Evolutionary conservation across 495 filamentous ascomycete species (phyloP).

Genomic region (Friedmanniomyces simplex): DNA sequence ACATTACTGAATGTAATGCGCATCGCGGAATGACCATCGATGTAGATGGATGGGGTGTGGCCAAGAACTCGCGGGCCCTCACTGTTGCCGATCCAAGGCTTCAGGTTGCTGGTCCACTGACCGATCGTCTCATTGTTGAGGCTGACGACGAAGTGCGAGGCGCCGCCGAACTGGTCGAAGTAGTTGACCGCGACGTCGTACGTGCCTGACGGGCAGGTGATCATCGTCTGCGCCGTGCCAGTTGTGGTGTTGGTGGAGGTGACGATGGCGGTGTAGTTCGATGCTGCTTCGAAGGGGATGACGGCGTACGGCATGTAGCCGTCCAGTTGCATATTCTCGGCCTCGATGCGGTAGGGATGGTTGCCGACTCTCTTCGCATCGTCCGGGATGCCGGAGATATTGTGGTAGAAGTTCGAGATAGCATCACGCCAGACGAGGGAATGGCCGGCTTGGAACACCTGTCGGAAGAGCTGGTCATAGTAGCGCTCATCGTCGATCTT

Average conservation of each 20-base stretch:
- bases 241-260: slow-evolving; percentile 39
- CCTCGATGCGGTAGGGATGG: slow-evolving; percentile 47
- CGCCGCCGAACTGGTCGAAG: slow-evolving; percentile 50
- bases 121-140: slow-evolving; percentile 44
- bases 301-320: slow-evolving; percentile 44
- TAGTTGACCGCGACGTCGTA: slow-evolving; percentile 59
- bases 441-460: slow-evolving; percentile 58
- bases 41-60: slow-evolving; percentile 42
- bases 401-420: slow-evolving; percentile 50
- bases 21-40: slow-evolving; percentile 56
- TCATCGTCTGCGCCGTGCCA: slow-evolving; percentile 39
- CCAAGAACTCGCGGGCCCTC: slow-evolving; percentile 42
- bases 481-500: slow-evolving; percentile 53
- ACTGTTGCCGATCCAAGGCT: slow-evolving; percentile 16
- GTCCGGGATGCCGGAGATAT: slow-evolving; percentile 50
- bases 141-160: slow-evolving; percentile 42
- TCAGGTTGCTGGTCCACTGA: slow-evolving; percentile 43
- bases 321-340: slow-evolving; percentile 48
- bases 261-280: slow-evolving; percentile 34
- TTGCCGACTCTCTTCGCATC: slow-evolving; percentile 41
- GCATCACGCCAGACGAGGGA: slow-evolving; percentile 59
- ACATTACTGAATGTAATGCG: slow-evolving; percentile 48
- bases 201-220: slow-evolving; percentile 40
- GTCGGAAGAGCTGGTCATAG: slow-evolving; percentile 44
- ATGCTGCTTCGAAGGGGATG: slow-evolving; percentile 42